These are phyloP conservation scores for Yamadazyma paraphyllophila DNA, from an alignment of 805 yeast genomes.

Conservation along the genomic window DNA sequence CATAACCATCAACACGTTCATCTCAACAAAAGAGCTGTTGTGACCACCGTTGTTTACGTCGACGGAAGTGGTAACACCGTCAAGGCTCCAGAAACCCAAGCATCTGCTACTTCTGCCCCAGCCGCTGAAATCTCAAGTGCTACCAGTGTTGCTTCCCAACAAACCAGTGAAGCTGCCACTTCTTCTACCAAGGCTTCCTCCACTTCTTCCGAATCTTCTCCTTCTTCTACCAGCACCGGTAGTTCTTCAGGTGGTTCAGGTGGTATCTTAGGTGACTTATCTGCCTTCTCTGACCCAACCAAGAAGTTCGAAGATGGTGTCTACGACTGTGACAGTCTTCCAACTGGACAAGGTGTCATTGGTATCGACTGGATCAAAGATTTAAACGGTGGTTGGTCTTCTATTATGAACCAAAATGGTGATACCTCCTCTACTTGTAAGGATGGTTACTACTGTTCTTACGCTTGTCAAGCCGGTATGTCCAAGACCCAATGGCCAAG, in stretches of 20 bases:
- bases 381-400: slow-evolving; percentile 79
- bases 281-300: slow-evolving; percentile 55
- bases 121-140: slow-evolving; percentile 10
- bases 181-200: slow-evolving; percentile 10
- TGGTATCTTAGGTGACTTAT: slow-evolving; percentile 55
- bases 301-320: slow-evolving; percentile 70
- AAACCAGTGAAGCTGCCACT: not conserved
- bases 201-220: slow-evolving; percentile 10
- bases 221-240: slow-evolving; percentile 12
- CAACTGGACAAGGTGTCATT: slow-evolving; percentile 81
- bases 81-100: slow-evolving; percentile 19
- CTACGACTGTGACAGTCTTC: slow-evolving; percentile 65
- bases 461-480: slow-evolving; percentile 98
- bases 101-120: slow-evolving; percentile 11
- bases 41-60: slow-evolving; percentile 35
- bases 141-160: slow-evolving; percentile 9
- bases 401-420: slow-evolving; percentile 59
- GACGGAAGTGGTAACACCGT: slow-evolving; percentile 38
- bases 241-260: slow-evolving; percentile 16
- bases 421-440: slow-evolving; percentile 68
- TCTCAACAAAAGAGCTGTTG: slow-evolving; percentile 38
- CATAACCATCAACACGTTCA: slow-evolving; percentile 31
- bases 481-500: slow-evolving; percentile 98
- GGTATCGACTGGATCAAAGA: slow-evolving; percentile 50
- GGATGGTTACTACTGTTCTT: slow-evolving; percentile 94